Evolutionary conservation across 2,329 filamentous ascomycete genomes (phyloP).

Genomic region (Triangularia setosa): DNA sequence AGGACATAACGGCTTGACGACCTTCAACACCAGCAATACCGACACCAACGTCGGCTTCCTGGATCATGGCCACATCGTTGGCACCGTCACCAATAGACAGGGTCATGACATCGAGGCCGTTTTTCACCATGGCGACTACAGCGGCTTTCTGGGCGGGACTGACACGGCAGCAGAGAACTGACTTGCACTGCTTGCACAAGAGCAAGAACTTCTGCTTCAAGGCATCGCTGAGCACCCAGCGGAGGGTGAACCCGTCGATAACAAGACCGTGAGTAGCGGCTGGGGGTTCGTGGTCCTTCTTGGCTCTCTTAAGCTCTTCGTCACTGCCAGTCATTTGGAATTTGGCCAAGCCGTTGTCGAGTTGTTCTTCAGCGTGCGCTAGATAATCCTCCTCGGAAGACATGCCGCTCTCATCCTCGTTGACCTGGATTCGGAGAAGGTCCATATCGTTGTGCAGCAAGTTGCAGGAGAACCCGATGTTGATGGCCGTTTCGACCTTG

Average conservation of each 20-base stretch:
- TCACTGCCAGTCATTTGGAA: constrained; percentile 83
- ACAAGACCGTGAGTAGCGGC: constrained; percentile 85
- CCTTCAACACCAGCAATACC: constrained; percentile 93
- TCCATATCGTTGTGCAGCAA: constrained; percentile 98
- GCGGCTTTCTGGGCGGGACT: constrained; percentile 95
- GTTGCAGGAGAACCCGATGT: constrained; percentile 99
- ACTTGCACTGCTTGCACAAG: constrained; percentile 94
- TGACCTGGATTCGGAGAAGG: constrained; percentile 80
- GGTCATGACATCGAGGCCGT: constrained; percentile 92
- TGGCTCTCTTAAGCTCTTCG: constrained; percentile 75
- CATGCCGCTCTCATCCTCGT: constrained; percentile 62
- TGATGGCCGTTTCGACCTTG: constrained; percentile 99
- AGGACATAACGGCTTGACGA: constrained; percentile 90
- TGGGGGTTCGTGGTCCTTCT: constrained; percentile 80
- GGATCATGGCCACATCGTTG: constrained; percentile 97
- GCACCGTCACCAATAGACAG: constrained; percentile 89
- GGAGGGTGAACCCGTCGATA: constrained; percentile 90
- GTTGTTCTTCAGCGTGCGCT: constrained; percentile 60
- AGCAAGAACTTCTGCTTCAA: constrained; percentile 90
- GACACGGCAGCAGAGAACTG: constrained; percentile 94
- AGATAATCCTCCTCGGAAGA: constrained; percentile 48
- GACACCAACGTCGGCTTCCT: constrained; percentile 94
- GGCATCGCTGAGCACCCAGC: constrained; percentile 76
- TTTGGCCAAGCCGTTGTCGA: constrained; percentile 66
- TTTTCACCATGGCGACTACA: constrained; percentile 95